Conservation (phyloP, 2,329 filamentous ascomycete genomes). For the Fusarium drepaniforme region DNA sequence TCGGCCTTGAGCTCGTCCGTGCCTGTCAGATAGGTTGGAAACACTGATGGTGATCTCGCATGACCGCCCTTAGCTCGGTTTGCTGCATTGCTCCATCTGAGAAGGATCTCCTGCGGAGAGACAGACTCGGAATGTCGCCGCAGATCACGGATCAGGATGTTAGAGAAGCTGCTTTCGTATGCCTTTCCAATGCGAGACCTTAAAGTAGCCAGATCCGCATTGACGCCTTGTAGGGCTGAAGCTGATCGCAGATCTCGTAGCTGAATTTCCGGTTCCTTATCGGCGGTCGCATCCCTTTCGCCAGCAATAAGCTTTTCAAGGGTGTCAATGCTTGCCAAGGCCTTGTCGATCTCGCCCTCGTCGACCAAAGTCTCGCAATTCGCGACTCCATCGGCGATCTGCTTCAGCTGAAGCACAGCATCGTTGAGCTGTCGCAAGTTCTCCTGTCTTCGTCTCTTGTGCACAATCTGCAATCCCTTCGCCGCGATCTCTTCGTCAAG, state of each 20-base stretch:
- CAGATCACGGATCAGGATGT: conserved; percentile 82
- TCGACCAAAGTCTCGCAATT: conserved; percentile 87
- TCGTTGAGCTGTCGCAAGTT: conserved; percentile 87
- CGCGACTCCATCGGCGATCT: conserved; percentile 80
- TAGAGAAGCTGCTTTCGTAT: conserved; percentile 85
- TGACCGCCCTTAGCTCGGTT: conserved; percentile 78
- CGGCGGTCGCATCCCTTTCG: conserved; percentile 60
- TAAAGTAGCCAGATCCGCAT: conserved; percentile 80
- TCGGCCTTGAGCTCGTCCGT: conserved; percentile 78
- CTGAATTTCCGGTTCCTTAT: conserved; percentile 48
- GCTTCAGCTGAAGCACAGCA: conserved; percentile 84
- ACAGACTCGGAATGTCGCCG: conserved; percentile 83
- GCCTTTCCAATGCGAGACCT: conserved; percentile 86
- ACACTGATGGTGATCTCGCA: conserved; percentile 73
- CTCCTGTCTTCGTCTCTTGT: conserved; percentile 83
- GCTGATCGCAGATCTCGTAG: conserved; percentile 80
- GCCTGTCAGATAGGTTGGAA: conserved; percentile 83
- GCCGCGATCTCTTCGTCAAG: conserved; percentile 90
- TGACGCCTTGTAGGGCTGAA: conserved; percentile 83
- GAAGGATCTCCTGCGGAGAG: conserved; percentile 78
- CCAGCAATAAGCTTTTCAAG: conserved; percentile 87
- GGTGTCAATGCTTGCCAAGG: conserved; percentile 80
- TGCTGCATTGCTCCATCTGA: conserved; percentile 85
- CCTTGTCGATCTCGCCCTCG: conserved; percentile 83
- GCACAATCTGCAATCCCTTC: conserved; percentile 86